These are phyloP conservation scores for Penicillium sp. DNA, from an alignment of 2,329 filamentous ascomycete genomes.

Conservation along the genomic window DNA sequence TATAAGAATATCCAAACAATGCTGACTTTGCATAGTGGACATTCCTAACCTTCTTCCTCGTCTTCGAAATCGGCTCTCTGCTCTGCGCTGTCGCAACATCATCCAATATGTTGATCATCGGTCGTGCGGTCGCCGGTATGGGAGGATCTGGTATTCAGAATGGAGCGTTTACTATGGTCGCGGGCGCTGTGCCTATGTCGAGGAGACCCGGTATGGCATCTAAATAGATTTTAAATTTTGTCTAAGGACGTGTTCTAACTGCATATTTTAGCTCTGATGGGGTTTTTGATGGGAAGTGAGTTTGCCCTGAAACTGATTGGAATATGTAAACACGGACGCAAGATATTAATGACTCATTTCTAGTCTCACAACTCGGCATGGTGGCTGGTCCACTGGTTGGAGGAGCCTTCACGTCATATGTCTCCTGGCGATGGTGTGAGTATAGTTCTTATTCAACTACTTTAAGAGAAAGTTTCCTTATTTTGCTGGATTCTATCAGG, in stretches of 20 bases:
- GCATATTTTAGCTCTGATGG: background rate
- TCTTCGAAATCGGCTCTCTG: conserved; percentile 25
- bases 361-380: conserved; percentile 15
- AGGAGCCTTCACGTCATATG: conserved; percentile 37
- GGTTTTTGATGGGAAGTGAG: conserved; percentile 22
- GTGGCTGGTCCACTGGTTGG: conserved; percentile 38
- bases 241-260: background rate
- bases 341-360: background rate
- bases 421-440: conserved; percentile 36
- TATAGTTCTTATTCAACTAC: background rate
- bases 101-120: conserved; percentile 21
- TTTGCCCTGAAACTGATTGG: background rate
- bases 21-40: conserved; percentile 25
- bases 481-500: background rate
- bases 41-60: conserved; percentile 20
- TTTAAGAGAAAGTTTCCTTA: no score
- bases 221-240: no score
- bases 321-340: no score
- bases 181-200: conserved; percentile 13
- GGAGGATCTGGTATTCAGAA: conserved; percentile 18
- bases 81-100: conserved; percentile 23
- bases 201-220: conserved; percentile 16
- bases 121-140: conserved; percentile 21
- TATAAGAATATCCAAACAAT: background rate
- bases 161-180: conserved; percentile 20